Conservation (phyloP, 768 basidiomycete species). For the Panaeolus cyanescens region DNA sequence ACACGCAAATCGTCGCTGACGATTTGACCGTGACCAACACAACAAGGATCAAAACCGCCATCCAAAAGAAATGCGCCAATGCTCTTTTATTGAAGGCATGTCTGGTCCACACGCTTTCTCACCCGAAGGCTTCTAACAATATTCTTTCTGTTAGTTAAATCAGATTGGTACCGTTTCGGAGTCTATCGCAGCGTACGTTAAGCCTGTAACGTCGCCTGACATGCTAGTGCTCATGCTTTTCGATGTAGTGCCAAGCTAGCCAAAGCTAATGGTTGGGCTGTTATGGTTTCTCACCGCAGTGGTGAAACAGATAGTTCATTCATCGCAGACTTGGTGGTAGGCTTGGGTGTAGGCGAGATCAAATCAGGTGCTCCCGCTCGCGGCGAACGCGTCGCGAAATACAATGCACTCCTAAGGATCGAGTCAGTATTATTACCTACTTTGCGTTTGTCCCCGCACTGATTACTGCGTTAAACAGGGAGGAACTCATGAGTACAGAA, state of each 20-base stretch:
- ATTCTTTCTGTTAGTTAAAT: constrained; percentile 62
- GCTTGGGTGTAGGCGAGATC: constrained; percentile 91
- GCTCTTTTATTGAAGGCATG: constrained; percentile 89
- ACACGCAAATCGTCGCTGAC: constrained; percentile 92
- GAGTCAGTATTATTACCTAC: constrained; percentile 14
- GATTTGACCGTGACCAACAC: constrained; percentile 99
- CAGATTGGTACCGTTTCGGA: constrained; percentile 99
- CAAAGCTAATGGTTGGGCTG: constrained; percentile 96
- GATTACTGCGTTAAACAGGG: constrained; percentile 44
- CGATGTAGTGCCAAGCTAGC: constrained; percentile 82
- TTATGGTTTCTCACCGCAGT: constrained; percentile 99
- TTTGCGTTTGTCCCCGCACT: neutral
- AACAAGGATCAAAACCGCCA: constrained; percentile 94
- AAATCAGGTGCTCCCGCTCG: constrained; percentile 98
- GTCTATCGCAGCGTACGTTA: constrained; percentile 93
- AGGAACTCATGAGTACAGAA: constrained; percentile 68
- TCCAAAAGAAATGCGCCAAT: constrained; percentile 99
- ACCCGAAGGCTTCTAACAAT: neutral
- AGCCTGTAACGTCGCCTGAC: neutral
- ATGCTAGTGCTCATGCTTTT: constrained; percentile 3
- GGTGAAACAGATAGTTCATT: constrained; percentile 98
- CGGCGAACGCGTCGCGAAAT: constrained; percentile 95
- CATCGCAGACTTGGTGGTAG: constrained; percentile 95
- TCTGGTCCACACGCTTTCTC: neutral
- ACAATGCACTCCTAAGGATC: constrained; percentile 84